A percentile compares a stretch with the other conserved stretches of the same genome.
Conservation (phyloP, 768 basidiomycete species). For the Asterophora lycoperdoides region DNA sequence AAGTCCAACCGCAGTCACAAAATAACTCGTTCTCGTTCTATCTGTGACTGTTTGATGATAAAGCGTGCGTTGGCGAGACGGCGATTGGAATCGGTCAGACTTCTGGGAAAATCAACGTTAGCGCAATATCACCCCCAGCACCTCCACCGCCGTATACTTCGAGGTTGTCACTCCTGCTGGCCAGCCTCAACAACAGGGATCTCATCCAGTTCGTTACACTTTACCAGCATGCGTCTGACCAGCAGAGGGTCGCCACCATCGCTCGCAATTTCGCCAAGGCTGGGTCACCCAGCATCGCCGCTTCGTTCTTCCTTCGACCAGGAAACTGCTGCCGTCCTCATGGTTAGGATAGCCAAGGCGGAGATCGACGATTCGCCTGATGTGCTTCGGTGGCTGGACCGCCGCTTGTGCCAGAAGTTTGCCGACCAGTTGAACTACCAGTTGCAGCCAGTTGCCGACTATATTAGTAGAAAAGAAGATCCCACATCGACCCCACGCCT, state of each 20-base stretch:
- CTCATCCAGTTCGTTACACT: slow-evolving; percentile 98
- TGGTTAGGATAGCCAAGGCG: slow-evolving; percentile 98
- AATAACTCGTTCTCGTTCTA: too few relatives aligned
- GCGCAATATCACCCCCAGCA: slow-evolving; percentile 79
- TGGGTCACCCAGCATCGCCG: slow-evolving; percentile 89
- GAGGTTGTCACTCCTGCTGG: slow-evolving; percentile 98
- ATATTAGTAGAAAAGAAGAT: slow-evolving; percentile 95
- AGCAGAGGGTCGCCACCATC: slow-evolving; percentile 95
- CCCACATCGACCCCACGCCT: slow-evolving; percentile 90
- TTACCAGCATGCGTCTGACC: slow-evolving; percentile 96
- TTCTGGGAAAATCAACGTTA: slow-evolving; percentile 98
- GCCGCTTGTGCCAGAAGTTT: slow-evolving; percentile 97
- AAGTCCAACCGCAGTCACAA: too few relatives aligned
- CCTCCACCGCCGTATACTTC: slow-evolving; percentile 91
- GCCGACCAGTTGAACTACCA: too few relatives aligned
- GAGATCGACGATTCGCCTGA: slow-evolving; percentile 98
- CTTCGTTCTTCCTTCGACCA: slow-evolving; percentile 95
- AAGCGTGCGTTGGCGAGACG: slow-evolving; percentile 93
- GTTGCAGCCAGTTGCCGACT: too few relatives aligned
- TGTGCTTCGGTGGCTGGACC: slow-evolving; percentile 93
- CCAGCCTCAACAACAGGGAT: slow-evolving; percentile 83
- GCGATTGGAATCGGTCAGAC: slow-evolving; percentile 99
- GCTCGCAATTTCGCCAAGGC: slow-evolving; percentile 97
- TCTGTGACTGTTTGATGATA: too few relatives aligned
- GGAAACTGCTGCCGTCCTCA: slow-evolving; percentile 94